Conservation (phyloP, 1,139 yeast species). For the Eremothecium coryli region DNA sequence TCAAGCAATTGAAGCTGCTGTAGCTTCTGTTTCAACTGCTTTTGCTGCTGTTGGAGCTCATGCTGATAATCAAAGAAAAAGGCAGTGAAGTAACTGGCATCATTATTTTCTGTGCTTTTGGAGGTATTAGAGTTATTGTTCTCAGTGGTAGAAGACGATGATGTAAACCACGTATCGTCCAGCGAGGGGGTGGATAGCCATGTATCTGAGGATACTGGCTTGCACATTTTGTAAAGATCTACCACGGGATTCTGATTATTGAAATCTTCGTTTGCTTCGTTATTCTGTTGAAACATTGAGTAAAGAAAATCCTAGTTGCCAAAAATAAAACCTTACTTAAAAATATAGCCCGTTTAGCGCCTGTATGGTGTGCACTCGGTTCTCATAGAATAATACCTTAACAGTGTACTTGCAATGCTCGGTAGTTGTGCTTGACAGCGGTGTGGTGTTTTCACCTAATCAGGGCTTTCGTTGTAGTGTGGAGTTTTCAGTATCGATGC, state of each 20-base stretch:
- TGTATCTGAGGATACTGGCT: background rate
- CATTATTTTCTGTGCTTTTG: too few species aligned
- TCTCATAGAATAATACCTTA: too few species aligned
- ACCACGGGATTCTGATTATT: slow-evolving; percentile 2
- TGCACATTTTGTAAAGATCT: slow-evolving; percentile 3
- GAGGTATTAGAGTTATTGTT: background rate
- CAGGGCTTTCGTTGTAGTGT: too few species aligned
- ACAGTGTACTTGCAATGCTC: too few species aligned
- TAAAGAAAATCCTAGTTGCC: too few species aligned
- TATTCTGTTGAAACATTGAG: background rate
- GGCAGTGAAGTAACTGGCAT: slow-evolving; percentile 2
- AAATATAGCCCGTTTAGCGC: too few species aligned
- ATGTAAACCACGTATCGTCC: background rate
- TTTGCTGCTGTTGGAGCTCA: slow-evolving; percentile 20
- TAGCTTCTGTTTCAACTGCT: slow-evolving; percentile 16
- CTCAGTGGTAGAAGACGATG: background rate
- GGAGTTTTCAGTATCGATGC: too few species aligned
- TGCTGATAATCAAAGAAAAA: slow-evolving; percentile 5
- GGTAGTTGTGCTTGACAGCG: too few species aligned
- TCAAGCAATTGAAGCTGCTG: slow-evolving; percentile 11
- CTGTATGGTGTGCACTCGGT: too few species aligned
- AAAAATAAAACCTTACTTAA: too few species aligned
- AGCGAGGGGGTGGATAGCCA: background rate
- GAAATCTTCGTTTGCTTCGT: background rate
- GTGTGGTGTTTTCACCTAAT: too few species aligned